Conservation (phyloP, 306 rosid genomes). For the Chamaecrista fasciculata region DNA sequence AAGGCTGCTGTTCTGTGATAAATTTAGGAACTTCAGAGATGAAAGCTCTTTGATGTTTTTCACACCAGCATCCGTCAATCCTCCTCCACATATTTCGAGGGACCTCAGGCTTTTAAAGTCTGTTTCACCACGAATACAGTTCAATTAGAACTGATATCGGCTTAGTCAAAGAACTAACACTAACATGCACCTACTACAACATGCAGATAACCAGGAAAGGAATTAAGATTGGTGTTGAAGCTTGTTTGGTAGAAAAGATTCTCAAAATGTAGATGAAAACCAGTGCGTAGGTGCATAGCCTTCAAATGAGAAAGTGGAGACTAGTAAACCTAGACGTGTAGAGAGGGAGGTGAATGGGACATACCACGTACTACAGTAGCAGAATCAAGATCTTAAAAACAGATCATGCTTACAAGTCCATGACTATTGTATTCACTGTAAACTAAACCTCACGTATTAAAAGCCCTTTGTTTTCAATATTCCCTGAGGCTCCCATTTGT, state of each 20-base stretch:
- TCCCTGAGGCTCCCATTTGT: too few relatives aligned
- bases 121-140: slow-evolving; percentile 30
- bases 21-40: slow-evolving; percentile 70
- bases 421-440: not conserved
- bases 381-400: slow-evolving; percentile 13
- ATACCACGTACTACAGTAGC: not conserved
- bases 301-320: not conserved
- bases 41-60: slow-evolving; percentile 84
- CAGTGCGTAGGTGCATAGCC: not conserved
- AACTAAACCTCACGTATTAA: slow-evolving; percentile 8
- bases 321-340: too few relatives aligned
- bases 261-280: not conserved
- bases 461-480: too few relatives aligned
- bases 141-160: not conserved
- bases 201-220: not conserved
- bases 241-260: slow-evolving; percentile 15
- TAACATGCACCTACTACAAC: not conserved
- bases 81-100: slow-evolving; percentile 93
- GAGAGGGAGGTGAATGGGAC: too few relatives aligned
- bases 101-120: slow-evolving; percentile 86
- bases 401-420: not conserved
- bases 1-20: slow-evolving; percentile 86
- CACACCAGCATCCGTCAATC: slow-evolving; percentile 88
- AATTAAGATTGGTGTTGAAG: slow-evolving; percentile 1
- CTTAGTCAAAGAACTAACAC: slow-evolving; percentile 14